Conservation (phyloP, 1,284 basidiomycete species). For the Puccinia sorghi region DNA sequence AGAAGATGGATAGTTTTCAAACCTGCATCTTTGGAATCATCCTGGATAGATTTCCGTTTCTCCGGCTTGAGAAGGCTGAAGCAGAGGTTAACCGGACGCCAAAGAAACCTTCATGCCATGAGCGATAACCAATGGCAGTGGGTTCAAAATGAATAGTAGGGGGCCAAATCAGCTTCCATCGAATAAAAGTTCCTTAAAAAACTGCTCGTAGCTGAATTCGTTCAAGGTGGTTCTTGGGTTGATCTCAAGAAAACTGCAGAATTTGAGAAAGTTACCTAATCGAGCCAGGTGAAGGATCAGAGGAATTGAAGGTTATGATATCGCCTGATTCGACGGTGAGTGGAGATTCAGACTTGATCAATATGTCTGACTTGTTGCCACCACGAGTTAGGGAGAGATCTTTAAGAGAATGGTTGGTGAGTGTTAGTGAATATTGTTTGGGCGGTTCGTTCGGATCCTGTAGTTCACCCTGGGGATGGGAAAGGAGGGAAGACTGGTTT, state of each 20-base stretch:
- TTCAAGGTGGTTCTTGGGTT: neutral
- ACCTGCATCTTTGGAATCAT: conserved; percentile 10
- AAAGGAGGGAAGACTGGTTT: neutral
- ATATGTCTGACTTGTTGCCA: neutral
- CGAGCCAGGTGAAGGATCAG: neutral
- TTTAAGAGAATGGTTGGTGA: conserved; percentile 8
- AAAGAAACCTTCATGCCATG: conserved; percentile 19
- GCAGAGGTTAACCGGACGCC: conserved; percentile 35
- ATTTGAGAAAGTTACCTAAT: conserved; percentile 6
- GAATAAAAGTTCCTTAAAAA: neutral
- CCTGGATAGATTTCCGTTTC: neutral
- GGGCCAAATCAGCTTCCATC: neutral
- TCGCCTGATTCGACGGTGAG: conserved; percentile 10
- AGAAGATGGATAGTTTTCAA: neutral
- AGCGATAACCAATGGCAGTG: neutral
- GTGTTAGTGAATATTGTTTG: conserved; percentile 21
- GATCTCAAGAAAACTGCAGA: neutral
- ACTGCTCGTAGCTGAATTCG: neutral
- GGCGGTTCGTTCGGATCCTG: neutral
- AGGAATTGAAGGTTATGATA: neutral
- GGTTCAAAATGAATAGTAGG: neutral
- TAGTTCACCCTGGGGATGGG: neutral
- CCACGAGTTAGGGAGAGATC: neutral
- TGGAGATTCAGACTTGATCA: neutral
- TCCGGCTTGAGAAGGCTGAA: neutral